These are phyloP conservation scores for Termitomyces sp. DNA, from an alignment of 768 basidiomycete genomes.

Conservation along the genomic window DNA sequence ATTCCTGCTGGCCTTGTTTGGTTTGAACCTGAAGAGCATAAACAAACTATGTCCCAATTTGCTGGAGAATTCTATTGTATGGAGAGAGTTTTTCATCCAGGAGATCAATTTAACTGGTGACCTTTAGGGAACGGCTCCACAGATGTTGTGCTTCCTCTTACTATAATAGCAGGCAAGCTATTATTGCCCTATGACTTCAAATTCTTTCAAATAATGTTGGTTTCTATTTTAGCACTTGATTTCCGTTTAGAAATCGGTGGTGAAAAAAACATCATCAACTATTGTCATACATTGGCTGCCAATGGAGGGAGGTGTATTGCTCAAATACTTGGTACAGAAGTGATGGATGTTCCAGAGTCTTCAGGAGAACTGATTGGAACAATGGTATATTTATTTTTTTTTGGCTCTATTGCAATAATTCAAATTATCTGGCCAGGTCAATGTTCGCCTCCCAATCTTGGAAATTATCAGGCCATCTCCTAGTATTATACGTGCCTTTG, in stretches of 20 bases:
- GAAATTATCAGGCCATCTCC: constrained; percentile 10
- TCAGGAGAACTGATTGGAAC: constrained; percentile 53
- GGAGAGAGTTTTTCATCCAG: neutral
- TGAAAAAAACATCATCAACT: constrained; percentile 62
- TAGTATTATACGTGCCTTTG: constrained; percentile 19
- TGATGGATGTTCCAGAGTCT: constrained; percentile 40
- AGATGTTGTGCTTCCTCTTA: neutral
- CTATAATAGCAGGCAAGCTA: neutral
- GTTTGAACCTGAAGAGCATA: constrained; percentile 54
- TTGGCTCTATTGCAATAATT: neutral
- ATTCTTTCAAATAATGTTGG: neutral
- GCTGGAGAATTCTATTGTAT: neutral
- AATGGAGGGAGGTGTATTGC: constrained; percentile 59
- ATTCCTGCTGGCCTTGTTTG: constrained; percentile 34
- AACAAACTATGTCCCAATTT: constrained; percentile 46
- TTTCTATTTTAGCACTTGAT: constrained; percentile 44
- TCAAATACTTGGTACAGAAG: constrained; percentile 50
- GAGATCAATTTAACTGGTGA: no score
- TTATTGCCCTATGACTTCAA: neutral
- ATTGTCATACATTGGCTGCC: constrained; percentile 65
- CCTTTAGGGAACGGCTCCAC: constrained; percentile 1
- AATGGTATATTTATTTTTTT: constrained; percentile 55
- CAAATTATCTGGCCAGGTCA: neutral
- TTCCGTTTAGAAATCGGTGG: constrained; percentile 76
- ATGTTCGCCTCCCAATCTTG: constrained; percentile 23